A percentile compares a stretch with the other conserved stretches of the same genome.
Conservation (phyloP, 1,284 basidiomycete genomes). For the Peniophora sp. region DNA sequence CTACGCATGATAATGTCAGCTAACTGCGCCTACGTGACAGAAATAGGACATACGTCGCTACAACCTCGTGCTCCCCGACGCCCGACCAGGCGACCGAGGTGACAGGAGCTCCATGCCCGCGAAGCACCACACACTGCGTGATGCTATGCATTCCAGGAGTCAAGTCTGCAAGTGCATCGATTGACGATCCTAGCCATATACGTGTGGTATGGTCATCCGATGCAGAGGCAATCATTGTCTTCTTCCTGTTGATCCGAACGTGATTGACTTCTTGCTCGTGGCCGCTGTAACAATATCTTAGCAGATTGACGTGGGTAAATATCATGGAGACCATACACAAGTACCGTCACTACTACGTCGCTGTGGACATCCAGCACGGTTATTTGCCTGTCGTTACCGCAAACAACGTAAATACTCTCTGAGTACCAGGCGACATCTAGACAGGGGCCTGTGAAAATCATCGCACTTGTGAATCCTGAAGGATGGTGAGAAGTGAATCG, state of each 20-base stretch:
- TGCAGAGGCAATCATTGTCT: conserved; percentile 66
- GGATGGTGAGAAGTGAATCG: conserved; percentile 8
- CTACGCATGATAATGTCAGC: no score
- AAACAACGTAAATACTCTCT: conserved; percentile 63
- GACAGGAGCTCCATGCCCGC: conserved; percentile 61
- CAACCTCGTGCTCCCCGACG: conserved; percentile 37
- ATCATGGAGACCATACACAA: conserved; percentile 38
- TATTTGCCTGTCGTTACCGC: conserved; percentile 61
- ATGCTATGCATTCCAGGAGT: conserved; percentile 13
- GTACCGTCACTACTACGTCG: conserved; percentile 42
- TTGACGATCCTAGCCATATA: conserved; percentile 44
- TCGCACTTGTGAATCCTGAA: conserved; percentile 6
- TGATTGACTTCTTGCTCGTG: conserved; percentile 76
- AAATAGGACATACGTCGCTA: no score
- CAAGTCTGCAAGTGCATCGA: not conserved
- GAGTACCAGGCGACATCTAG: conserved; percentile 80
- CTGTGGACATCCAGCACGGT: conserved; percentile 49
- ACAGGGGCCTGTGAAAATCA: conserved; percentile 64
- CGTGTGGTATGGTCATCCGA: conserved; percentile 74
- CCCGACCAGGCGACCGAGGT: conserved; percentile 69
- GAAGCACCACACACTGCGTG: conserved; percentile 37
- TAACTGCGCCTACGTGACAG: no score
- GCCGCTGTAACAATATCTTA: conserved; percentile 43
- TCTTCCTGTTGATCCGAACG: conserved; percentile 59
- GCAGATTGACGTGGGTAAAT: not conserved